These are phyloP conservation scores for Trametes cubensis DNA, from an alignment of 768 basidiomycete genomes.

Conservation along the genomic window DNA sequence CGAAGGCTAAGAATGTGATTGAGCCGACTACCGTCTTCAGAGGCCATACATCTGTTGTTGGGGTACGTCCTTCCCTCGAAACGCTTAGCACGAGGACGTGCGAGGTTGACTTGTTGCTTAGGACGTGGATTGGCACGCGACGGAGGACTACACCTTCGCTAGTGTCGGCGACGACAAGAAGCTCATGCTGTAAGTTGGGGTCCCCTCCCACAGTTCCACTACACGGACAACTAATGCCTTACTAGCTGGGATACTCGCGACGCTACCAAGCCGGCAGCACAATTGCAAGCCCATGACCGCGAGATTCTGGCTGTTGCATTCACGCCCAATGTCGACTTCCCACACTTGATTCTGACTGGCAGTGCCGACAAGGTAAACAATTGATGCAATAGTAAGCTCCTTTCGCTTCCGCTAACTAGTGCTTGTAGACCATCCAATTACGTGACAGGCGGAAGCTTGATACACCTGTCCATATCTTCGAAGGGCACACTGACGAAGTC, in stretches of 20 bases:
- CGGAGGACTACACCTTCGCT: conserved; percentile 80
- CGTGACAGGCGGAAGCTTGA: conserved; percentile 83
- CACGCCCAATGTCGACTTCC: conserved; percentile 69
- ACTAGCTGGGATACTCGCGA: conserved; percentile 91
- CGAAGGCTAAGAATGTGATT: conserved; percentile 74
- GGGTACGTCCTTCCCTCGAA: conserved; percentile 55
- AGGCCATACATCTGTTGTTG: conserved; percentile 91
- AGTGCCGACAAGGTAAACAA: conserved; percentile 85
- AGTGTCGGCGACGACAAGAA: conserved; percentile 96
- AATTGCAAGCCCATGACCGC: conserved; percentile 83
- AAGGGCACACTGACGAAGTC: conserved; percentile 93
- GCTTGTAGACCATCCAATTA: conserved; percentile 73
- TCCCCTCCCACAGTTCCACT: not conserved
- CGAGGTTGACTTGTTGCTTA: conserved; percentile 35
- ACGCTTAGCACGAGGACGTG: not conserved
- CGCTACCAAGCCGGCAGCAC: conserved; percentile 63
- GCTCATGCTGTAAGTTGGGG: conserved; percentile 80
- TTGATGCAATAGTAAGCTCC: not conserved
- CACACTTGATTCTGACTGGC: conserved; percentile 81
- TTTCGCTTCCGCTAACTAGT: not conserved
- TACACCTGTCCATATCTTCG: conserved; percentile 85
- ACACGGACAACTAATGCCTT: not conserved
- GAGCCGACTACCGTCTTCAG: conserved; percentile 83
- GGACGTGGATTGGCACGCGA: conserved; percentile 97
- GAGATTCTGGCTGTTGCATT: conserved; percentile 93